These are phyloP conservation scores for Saccharomycopsis fermentans DNA, from an alignment of 805 yeast species.

Conservation along the genomic window DNA sequence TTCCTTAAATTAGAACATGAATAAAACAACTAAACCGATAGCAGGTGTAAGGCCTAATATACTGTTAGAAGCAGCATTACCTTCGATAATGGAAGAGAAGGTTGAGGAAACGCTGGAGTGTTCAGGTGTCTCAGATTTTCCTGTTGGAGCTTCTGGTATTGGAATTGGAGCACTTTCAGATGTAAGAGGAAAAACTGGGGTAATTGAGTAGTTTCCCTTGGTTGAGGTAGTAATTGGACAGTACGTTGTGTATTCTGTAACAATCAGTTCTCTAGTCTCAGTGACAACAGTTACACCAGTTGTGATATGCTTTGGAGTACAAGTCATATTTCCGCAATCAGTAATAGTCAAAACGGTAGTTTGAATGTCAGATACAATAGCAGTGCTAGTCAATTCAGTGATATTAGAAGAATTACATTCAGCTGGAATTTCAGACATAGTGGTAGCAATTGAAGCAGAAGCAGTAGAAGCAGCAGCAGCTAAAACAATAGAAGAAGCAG, in stretches of 20 bases:
- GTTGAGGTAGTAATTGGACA: slow-evolving; percentile 21
- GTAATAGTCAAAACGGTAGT: slow-evolving; percentile 20
- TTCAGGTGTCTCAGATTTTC: background rate
- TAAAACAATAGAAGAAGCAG: slow-evolving; percentile 1
- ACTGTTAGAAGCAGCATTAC: slow-evolving; percentile 9
- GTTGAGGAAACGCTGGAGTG: background rate
- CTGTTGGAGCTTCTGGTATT: slow-evolving; percentile 1
- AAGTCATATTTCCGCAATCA: slow-evolving; percentile 19
- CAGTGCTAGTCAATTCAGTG: slow-evolving; percentile 9
- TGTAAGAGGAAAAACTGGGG: slow-evolving; percentile 6
- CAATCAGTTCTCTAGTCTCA: slow-evolving; percentile 20
- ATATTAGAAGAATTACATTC: background rate
- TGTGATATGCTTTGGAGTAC: slow-evolving; percentile 18
- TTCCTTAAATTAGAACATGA: slow-evolving; percentile 5
- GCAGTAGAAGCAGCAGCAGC: background rate
- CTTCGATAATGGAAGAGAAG: slow-evolving; percentile 12
- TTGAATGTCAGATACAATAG: slow-evolving; percentile 13
- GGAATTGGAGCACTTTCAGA: background rate
- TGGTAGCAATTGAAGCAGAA: slow-evolving; percentile 1
- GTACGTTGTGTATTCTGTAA: slow-evolving; percentile 23
- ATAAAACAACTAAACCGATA: slow-evolving; percentile 13
- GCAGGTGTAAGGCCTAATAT: slow-evolving; percentile 4
- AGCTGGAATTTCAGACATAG: background rate
- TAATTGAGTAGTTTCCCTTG: slow-evolving; percentile 6
- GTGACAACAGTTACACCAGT: slow-evolving; percentile 24